A percentile compares a stretch with the other conserved stretches of the same genome.
These are phyloP conservation scores for Daldinia loculata DNA, from an alignment of 495 filamentous ascomycete species.

Conservation along the genomic window DNA sequence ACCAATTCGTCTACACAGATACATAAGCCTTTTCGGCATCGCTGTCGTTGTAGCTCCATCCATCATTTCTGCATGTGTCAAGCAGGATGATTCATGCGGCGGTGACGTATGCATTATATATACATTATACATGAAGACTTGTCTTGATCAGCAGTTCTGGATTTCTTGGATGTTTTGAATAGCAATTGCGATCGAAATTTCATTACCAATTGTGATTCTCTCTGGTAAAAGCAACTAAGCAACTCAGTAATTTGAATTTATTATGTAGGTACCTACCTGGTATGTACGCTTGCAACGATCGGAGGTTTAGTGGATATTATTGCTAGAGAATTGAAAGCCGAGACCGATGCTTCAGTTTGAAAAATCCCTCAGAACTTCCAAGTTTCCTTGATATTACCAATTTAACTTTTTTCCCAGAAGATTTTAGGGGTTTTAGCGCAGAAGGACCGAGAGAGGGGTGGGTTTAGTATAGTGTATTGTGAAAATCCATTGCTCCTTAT, in stretches of 20 bases:
- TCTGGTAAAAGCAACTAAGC: conserved; percentile 7
- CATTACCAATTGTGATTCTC: conserved; percentile 25
- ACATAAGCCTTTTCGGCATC: neutral
- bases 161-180: conserved; percentile 2
- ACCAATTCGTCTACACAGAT: neutral
- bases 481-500: conserved; percentile 22
- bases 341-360: conserved; percentile 19
- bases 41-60: conserved; percentile 7
- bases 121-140: neutral
- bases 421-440: conserved; percentile 17
- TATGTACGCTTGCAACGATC: conserved; percentile 11
- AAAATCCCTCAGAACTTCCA: conserved; percentile 38
- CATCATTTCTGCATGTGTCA: conserved; percentile 1
- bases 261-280: no score
- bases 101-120: conserved; percentile 25
- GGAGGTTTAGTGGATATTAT: conserved; percentile 29
- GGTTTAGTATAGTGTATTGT: neutral
- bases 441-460: conserved; percentile 16
- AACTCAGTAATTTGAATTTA: conserved; percentile 9
- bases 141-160: neutral
- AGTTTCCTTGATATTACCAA: conserved; percentile 28
- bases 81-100: conserved; percentile 10
- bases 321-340: conserved; percentile 15
- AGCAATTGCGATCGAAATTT: conserved; percentile 11
- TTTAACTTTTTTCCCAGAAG: conserved; percentile 23